Evolutionary conservation across 2,329 filamentous ascomycete genomes (phyloP).

Genomic region (Fusarium verticillioides): DNA sequence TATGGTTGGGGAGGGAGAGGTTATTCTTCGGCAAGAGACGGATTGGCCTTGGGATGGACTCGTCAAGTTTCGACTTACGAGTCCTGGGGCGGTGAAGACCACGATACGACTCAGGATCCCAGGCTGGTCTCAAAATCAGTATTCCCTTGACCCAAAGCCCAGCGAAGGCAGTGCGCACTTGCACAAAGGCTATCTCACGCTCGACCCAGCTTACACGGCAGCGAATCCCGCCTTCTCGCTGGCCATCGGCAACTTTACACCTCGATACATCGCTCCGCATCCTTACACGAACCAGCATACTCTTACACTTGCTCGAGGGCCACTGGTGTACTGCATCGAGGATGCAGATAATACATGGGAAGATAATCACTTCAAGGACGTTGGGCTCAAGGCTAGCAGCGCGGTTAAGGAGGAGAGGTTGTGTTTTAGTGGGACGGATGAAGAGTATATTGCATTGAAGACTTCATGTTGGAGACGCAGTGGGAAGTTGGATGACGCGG

Average conservation of each 20-base stretch:
- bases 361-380: constrained; percentile 29
- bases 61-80: constrained; percentile 57
- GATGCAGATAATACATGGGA: constrained; percentile 50
- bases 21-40: constrained; percentile 55
- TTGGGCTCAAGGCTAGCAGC: neutral
- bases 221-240: constrained; percentile 51
- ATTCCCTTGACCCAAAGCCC: constrained; percentile 50
- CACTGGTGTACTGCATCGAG: constrained; percentile 70
- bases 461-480: constrained; percentile 13
- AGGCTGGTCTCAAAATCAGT: constrained; percentile 56
- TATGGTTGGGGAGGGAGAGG: constrained; percentile 45
- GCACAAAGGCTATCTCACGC: constrained; percentile 60
- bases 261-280: constrained; percentile 63
- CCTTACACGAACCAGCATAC: constrained; percentile 67
- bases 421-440: neutral
- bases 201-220: constrained; percentile 55
- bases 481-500: neutral
- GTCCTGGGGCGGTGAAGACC: constrained; percentile 33
- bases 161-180: constrained; percentile 19
- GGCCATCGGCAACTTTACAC: constrained; percentile 56
- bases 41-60: constrained; percentile 69
- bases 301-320: constrained; percentile 65
- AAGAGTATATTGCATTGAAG: constrained; percentile 22
- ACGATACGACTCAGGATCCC: constrained; percentile 65
- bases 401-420: constrained; percentile 6